These are phyloP conservation scores for Cryphonectria parasitica DNA, from an alignment of 2,329 filamentous ascomycete species.

Conservation along the genomic window DNA sequence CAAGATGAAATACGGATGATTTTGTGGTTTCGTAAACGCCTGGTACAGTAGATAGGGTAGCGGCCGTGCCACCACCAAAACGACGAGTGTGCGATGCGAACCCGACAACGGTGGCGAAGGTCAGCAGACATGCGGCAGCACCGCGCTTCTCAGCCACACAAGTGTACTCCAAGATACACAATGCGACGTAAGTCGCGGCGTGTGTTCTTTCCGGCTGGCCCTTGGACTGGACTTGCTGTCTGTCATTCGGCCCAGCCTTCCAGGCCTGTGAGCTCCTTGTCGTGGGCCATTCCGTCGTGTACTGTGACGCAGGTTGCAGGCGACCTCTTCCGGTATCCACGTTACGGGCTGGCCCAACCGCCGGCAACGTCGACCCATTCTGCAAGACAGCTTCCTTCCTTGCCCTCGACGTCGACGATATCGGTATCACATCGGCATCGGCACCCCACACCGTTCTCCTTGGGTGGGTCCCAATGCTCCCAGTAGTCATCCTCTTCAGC, in stretches of 20 bases:
- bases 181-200: conserved; percentile 26
- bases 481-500: conserved; percentile 95
- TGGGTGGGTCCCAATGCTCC: conserved; percentile 82
- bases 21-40: conserved; percentile 23
- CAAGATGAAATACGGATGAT: conserved; percentile 26
- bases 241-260: conserved; percentile 12
- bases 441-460: conserved; percentile 96
- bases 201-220: conserved; percentile 4
- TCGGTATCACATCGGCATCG: conserved; percentile 96
- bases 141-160: conserved; percentile 20
- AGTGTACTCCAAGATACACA: conserved; percentile 21
- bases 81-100: not conserved
- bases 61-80: not conserved
- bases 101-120: not conserved
- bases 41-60: not conserved
- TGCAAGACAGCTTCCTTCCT: conserved; percentile 90
- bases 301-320: not conserved
- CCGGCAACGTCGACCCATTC: conserved; percentile 98
- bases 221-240: not conserved
- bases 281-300: conserved; percentile 20
- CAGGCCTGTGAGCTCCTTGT: conserved; percentile 13
- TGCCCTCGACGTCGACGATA: conserved; percentile 96
- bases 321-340: not conserved
- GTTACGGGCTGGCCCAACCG: conserved; percentile 72
- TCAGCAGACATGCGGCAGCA: conserved; percentile 15